Evolutionary conservation across 2,329 filamentous ascomycete species (phyloP).

Genomic region (Microcyclospora pomicola): DNA sequence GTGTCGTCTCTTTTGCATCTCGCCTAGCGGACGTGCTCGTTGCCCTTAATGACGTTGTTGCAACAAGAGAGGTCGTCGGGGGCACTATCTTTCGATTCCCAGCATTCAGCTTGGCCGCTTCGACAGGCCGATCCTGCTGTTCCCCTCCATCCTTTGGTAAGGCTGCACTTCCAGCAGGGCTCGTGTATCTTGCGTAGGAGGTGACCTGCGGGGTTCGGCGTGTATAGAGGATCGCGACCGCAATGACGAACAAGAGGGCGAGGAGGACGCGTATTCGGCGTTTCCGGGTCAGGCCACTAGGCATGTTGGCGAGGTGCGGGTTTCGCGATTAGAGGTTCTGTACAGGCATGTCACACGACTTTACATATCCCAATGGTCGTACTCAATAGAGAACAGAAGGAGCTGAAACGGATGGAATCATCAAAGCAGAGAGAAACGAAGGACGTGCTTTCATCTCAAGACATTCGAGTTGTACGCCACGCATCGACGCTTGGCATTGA

Average conservation of each 20-base stretch:
- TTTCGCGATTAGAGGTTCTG: no score
- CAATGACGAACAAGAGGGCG: constrained; percentile 3
- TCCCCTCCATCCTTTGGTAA: constrained; percentile 1
- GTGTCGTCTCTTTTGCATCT: no score
- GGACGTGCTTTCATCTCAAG: no score
- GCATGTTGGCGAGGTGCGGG: no score
- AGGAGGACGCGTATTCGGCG: constrained; percentile 1
- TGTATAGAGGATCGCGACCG: constrained; percentile 5
- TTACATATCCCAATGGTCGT: no score
- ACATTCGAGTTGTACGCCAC: no score
- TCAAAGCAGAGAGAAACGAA: no score
- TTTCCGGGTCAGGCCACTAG: neutral
- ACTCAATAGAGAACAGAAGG: no score
- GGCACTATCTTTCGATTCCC: neutral
- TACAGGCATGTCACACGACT: no score
- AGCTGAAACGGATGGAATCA: no score
- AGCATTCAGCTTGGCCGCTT: neutral
- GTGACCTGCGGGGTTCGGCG: constrained; percentile 1
- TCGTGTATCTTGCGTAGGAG: constrained; percentile 1
- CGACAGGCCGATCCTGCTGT: constrained; percentile 1
- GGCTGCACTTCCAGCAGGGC: constrained; percentile 5
- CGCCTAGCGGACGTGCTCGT: neutral
- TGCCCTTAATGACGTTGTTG: neutral
- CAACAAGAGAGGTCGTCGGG: neutral
- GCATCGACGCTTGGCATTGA: no score